Conservation (phyloP, 2,329 filamentous ascomycete genomes). For the Cryphonectria radicalis region DNA sequence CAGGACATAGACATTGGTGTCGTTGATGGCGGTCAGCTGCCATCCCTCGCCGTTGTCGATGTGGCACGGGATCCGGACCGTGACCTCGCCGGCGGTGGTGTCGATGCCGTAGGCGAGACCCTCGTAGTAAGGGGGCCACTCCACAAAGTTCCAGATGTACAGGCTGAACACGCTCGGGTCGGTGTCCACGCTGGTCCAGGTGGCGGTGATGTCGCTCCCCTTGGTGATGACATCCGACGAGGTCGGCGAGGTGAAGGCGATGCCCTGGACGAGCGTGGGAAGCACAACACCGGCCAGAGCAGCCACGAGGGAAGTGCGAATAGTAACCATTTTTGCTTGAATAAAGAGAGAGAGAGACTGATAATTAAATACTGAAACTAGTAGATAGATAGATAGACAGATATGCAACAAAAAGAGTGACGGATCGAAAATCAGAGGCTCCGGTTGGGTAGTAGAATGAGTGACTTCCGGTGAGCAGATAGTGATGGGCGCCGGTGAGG, state of each 20-base stretch:
- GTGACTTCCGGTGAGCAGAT: constrained; percentile 17
- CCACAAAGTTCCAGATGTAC: constrained; percentile 28
- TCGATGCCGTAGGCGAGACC: constrained; percentile 21
- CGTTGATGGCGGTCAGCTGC: constrained; percentile 27
- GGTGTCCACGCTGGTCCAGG: constrained; percentile 20
- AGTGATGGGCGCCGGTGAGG: neutral
- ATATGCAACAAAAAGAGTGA: neutral
- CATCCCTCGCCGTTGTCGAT: constrained; percentile 17
- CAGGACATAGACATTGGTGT: constrained; percentile 28
- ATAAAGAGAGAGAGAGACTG: neutral
- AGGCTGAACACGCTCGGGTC: constrained; percentile 26
- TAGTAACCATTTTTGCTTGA: neutral
- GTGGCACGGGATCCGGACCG: constrained; percentile 21
- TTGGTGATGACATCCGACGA: constrained; percentile 7
- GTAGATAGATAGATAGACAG: no score
- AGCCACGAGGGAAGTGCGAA: constrained; percentile 7
- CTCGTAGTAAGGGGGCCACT: constrained; percentile 26
- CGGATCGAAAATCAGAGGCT: neutral
- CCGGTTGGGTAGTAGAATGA: constrained; percentile 2
- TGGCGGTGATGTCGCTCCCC: constrained; percentile 13
- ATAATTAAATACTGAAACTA: neutral
- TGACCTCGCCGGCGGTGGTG: constrained; percentile 4
- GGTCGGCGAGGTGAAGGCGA: constrained; percentile 18
- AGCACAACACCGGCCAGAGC: constrained; percentile 13
- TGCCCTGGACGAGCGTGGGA: constrained; percentile 17